Evolutionary conservation across 2,329 filamentous ascomycete species (phyloP), one percentile per base, ranked within the genome.

Genomic region (Blastomyces emzantsi): DNA sequence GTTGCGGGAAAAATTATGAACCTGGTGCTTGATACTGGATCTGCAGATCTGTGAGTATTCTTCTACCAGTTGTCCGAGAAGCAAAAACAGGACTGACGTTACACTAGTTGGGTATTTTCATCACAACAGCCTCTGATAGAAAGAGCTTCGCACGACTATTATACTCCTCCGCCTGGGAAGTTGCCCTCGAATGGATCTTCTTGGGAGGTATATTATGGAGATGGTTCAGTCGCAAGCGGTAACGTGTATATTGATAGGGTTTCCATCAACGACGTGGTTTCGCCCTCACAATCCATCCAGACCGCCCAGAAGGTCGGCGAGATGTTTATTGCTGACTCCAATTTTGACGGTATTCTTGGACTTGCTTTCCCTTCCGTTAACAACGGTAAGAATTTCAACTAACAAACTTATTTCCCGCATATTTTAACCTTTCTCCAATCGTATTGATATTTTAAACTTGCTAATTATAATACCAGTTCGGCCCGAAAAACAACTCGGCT

Each of bases 21-120:
- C 64, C 73, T 92, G 65, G 87, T 90, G 71, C 82, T 92, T 65
- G 89, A 92, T 68, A 92, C 89, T 17, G 87, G 80, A 66, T 88
- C 80, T 66, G 80, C 85, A 52, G 87, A 89, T 75, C 82, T 89
- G 87, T 85, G 74, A 77, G 82, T 17, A 1, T 30, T n/a, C 30
- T n/a, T 17, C 7, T 25, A 63, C 15, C 8, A 22, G 22, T 15
- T 17, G 25, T n/a, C 57, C 28, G 25, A 19, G 36, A 28, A 56
- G 61, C 8, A 62, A 55, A 43, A 33, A 66, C 9, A 54, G 72
- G 43, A 43, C 61, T 69, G 62, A 73, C 47, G 15, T 41, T 61
- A 57, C 43, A 55, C 30, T 58, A 85, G 83, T 59, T 94, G 82
- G 83, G 88, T 85, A 51, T 89, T 87, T 74, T 88, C 86, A 0